Conservation (phyloP, 2,329 filamentous ascomycete species). For the Colletotrichum lentis region DNA sequence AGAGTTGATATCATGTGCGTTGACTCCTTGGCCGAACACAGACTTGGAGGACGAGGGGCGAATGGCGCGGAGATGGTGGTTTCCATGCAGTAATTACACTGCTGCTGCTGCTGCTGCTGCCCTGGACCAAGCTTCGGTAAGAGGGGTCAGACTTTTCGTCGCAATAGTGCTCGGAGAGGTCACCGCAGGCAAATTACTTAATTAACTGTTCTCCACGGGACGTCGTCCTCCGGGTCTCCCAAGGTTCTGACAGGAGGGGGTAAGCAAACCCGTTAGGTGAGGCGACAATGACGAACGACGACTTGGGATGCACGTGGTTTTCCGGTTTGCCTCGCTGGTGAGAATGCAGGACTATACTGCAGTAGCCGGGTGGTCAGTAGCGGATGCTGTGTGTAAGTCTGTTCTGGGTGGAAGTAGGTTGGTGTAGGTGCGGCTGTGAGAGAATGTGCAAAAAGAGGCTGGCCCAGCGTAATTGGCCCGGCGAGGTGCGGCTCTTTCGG, state of each 20-base stretch:
- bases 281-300: neutral
- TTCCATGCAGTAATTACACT: no score
- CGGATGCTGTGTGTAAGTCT: neutral
- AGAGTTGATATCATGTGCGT: neutral
- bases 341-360: neutral
- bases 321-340: neutral
- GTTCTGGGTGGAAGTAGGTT: neutral
- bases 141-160: no score
- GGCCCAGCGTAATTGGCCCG: neutral
- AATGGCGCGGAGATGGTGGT: no score
- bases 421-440: neutral
- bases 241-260: neutral
- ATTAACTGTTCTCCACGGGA: neutral
- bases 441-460: no score
- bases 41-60: neutral
- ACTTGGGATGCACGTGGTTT: neutral
- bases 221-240: neutral
- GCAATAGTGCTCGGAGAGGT: no score
- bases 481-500: neutral
- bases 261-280: neutral
- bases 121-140: no score
- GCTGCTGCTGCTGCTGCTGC: no score
- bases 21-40: neutral
- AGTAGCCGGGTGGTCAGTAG: neutral
- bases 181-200: no score